These are phyloP conservation scores for Yamadazyma tumulicola DNA, from an alignment of 805 yeast species.

Conservation along the genomic window DNA sequence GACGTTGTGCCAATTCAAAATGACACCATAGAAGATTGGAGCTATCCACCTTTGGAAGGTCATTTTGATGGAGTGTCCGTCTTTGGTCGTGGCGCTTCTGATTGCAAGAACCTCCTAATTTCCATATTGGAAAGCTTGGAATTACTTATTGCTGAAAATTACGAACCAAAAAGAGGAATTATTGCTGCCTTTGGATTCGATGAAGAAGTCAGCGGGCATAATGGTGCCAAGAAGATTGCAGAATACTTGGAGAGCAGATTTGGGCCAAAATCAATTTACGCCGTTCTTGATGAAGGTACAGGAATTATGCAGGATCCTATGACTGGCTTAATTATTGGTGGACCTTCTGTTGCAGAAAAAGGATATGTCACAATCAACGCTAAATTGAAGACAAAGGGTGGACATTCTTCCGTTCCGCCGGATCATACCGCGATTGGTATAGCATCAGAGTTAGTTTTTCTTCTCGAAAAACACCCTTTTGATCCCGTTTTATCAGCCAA, in stretches of 20 bases:
- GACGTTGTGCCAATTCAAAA: slow-evolving; percentile 77
- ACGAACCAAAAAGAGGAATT: slow-evolving; percentile 59
- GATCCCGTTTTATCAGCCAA: slow-evolving; percentile 41
- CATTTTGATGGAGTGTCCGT: slow-evolving; percentile 61
- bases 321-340: slow-evolving; percentile 56
- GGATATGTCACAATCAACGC: slow-evolving; percentile 47
- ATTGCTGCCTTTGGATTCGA: slow-evolving; percentile 72
- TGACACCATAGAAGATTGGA: slow-evolving; percentile 57
- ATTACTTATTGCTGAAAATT: slow-evolving; percentile 47
- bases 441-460: slow-evolving; percentile 52
- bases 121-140: slow-evolving; percentile 69
- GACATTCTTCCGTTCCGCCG: slow-evolving; percentile 80
- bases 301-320: slow-evolving; percentile 26
- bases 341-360: slow-evolving; percentile 44
- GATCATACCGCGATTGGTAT: slow-evolving; percentile 80
- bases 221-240: slow-evolving; percentile 58
- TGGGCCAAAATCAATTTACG: slow-evolving; percentile 58
- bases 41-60: slow-evolving; percentile 56
- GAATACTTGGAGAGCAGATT: slow-evolving; percentile 46
- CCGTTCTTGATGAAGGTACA: slow-evolving; percentile 69
- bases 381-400: slow-evolving; percentile 61
- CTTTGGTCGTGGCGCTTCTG: slow-evolving; percentile 78
- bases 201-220: slow-evolving; percentile 66
- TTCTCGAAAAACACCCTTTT: slow-evolving; percentile 57
- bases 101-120: slow-evolving; percentile 68